Evolutionary conservation across 1,139 yeast species (phyloP), one percentile per base, ranked within the genome.

Genomic region (Martiniozyma asiatica): DNA sequence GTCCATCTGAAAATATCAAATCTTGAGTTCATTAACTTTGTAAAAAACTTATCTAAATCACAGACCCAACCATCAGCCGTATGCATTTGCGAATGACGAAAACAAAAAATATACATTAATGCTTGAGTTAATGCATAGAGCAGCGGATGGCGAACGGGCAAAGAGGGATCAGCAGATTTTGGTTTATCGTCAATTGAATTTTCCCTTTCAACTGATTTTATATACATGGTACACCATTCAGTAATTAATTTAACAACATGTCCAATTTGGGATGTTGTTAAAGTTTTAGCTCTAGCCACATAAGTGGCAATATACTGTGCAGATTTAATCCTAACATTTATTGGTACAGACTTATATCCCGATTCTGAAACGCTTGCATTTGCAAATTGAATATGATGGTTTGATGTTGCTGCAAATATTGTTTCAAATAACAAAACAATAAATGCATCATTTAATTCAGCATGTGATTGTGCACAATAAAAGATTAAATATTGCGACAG

Each of bases 101-200:
- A 89, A 50, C 97, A 89, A 50, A 87, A 85, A 22, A 89, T 82
- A 53, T 89, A 89, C 42, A 92, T 65, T 33, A 89, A 58, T 0
- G 95, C 85, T 58, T 89, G 99, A 46, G 84, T 79, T 3, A 92
- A 82, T n/a, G 95, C 84, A 50, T 87, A 89, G 43, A 89, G 82
- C 51, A 85, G 65, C 10, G 42, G 31, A 30, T 39, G 42, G 10
- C 32, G 24, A 20, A 29, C 15, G 3, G 32, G 32, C 8, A 30
- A 16, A 12, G 32, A 25, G 19, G 14, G 15, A 13, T 30, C 29
- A 8, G 32, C 22, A 25, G 22, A 25, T 4, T 84, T 94, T 27
- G 65, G 32, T 3, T 11, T 20, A 14, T 20, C 20, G 8, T 7
- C 7, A 17, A 17, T 17, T 12, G 22, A 25, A 19, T 30, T 29